phyloP scores from a whole-genome alignment of 2,329 filamentous ascomycete species.

The Neonectria neomacrospora region DNA sequence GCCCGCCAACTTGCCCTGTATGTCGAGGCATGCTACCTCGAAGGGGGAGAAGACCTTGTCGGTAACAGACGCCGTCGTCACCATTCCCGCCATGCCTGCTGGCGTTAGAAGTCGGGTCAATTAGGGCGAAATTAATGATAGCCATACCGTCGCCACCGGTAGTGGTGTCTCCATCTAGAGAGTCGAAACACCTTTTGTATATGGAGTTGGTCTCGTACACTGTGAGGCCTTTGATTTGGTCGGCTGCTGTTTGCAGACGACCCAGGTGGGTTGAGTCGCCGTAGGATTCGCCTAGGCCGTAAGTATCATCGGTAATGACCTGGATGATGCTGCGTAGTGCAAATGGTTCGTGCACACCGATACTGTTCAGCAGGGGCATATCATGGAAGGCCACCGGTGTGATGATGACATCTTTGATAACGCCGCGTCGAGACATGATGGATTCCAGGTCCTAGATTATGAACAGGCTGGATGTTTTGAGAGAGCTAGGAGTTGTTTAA shows the following conservation, averaged over 20 bases:
- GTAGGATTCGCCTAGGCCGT: slow-evolving; percentile 55
- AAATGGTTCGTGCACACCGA: slow-evolving; percentile 56
- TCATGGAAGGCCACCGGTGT: slow-evolving; percentile 58
- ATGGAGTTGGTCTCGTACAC: slow-evolving; percentile 79
- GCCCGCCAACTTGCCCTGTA: slow-evolving; percentile 54
- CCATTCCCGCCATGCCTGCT: slow-evolving; percentile 51
- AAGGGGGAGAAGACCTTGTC: slow-evolving; percentile 57
- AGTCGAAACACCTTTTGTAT: slow-evolving; percentile 85
- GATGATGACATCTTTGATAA: slow-evolving; percentile 54
- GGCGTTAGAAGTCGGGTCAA: background rate
- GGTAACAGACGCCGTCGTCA: slow-evolving; percentile 53
- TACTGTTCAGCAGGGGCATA: slow-evolving; percentile 57
- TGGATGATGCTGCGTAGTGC: slow-evolving; percentile 56
- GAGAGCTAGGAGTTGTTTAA: slow-evolving; percentile 3
- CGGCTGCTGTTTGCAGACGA: slow-evolving; percentile 49
- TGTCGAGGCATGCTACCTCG: slow-evolving; percentile 55
- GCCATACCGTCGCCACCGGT: slow-evolving; percentile 67
- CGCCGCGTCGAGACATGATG: slow-evolving; percentile 44
- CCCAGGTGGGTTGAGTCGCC: slow-evolving; percentile 52
- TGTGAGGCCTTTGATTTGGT: slow-evolving; percentile 45
- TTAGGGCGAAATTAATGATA: background rate
- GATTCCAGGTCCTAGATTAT: slow-evolving; percentile 10
- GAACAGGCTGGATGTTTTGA: background rate
- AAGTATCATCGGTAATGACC: slow-evolving; percentile 48
- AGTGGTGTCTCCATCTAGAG: slow-evolving; percentile 65